Percentiles rank a stretch among this genome's conserved stretches.
These are phyloP conservation scores for Lentinula edodes DNA, from an alignment of 768 basidiomycete species.

Conservation along the genomic window DNA sequence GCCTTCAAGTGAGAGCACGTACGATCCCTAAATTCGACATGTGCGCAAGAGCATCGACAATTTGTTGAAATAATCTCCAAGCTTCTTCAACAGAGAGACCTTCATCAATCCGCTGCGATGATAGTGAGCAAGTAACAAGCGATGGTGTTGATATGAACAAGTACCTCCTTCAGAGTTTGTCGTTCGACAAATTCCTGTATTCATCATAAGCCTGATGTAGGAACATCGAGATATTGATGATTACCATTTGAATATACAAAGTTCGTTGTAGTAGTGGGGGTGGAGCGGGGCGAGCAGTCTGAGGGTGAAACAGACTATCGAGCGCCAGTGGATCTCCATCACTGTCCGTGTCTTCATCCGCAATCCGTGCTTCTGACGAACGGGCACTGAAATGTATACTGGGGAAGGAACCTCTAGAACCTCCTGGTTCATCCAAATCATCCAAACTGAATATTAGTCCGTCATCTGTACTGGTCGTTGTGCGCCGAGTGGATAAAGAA, in stretches of 20 bases:
- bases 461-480: constrained; percentile 20
- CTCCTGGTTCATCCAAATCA: constrained; percentile 51
- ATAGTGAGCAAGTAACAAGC: neutral
- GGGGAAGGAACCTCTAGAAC: constrained; percentile 59
- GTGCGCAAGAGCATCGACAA: constrained; percentile 84
- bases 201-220: constrained; percentile 5
- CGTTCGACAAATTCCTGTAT: constrained; percentile 82
- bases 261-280: constrained; percentile 43
- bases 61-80: constrained; percentile 87
- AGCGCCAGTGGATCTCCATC: constrained; percentile 21
- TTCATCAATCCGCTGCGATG: constrained; percentile 63
- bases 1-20: neutral
- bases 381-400: constrained; percentile 71
- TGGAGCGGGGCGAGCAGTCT: constrained; percentile 4
- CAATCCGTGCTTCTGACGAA: constrained; percentile 33
- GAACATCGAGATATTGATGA: constrained; percentile 6
- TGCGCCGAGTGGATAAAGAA: constrained; percentile 15
- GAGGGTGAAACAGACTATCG: neutral
- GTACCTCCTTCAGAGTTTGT: constrained; percentile 83
- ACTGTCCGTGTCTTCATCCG: constrained; percentile 37
- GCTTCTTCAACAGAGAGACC: constrained; percentile 80
- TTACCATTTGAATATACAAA: constrained; percentile 92
- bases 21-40: constrained; percentile 88
- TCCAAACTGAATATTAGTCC: constrained; percentile 62
- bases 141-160: constrained; percentile 5